A percentile compares a stretch with the other conserved stretches of the same genome.
Evolutionary conservation across 1,284 basidiomycete species (phyloP).

Genomic region (Cryptococcus maquisensis): DNA sequence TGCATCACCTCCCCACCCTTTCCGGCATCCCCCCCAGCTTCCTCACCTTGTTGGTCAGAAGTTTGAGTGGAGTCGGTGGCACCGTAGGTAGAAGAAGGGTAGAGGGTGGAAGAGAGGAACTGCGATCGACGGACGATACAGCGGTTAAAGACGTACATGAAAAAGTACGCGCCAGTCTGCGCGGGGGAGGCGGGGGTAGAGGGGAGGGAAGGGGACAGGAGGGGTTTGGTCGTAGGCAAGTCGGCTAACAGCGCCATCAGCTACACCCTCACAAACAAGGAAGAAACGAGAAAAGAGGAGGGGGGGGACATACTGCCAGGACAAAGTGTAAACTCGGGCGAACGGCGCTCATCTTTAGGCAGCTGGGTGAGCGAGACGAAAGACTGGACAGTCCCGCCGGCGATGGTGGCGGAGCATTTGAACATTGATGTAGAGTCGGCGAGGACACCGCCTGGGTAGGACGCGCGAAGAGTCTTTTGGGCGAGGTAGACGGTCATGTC

Average conservation of each 20-base stretch:
- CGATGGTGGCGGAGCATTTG: slow-evolving; percentile 55
- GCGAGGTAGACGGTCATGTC: slow-evolving; percentile 62
- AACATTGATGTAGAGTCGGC: slow-evolving; percentile 54
- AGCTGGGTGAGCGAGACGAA: slow-evolving; percentile 53
- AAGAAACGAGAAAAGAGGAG: neutral
- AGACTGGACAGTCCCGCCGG: slow-evolving; percentile 66
- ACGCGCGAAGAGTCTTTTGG: slow-evolving; percentile 51
- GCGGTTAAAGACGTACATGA: slow-evolving; percentile 63
- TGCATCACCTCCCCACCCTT: slow-evolving; percentile 54
- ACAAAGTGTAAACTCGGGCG: slow-evolving; percentile 29
- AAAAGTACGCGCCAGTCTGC: slow-evolving; percentile 57
- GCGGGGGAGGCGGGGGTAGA: slow-evolving; percentile 49
- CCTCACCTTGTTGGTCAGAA: no score
- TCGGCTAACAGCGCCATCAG: neutral
- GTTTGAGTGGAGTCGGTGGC: neutral
- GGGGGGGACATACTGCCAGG: slow-evolving; percentile 22
- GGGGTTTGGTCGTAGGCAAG: slow-evolving; percentile 41
- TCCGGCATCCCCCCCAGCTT: no score
- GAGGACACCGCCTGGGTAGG: slow-evolving; percentile 47
- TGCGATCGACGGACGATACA: slow-evolving; percentile 72
- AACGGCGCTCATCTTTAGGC: slow-evolving; percentile 49
- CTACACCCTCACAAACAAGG: neutral
- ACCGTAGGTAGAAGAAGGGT: neutral
- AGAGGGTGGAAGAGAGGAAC: slow-evolving; percentile 56
- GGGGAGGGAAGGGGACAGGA: slow-evolving; percentile 53